Evolutionary conservation across 441 rosid genomes (phyloP), one percentile per base, ranked within the genome.

Genomic region (Geranium incanum): DNA sequence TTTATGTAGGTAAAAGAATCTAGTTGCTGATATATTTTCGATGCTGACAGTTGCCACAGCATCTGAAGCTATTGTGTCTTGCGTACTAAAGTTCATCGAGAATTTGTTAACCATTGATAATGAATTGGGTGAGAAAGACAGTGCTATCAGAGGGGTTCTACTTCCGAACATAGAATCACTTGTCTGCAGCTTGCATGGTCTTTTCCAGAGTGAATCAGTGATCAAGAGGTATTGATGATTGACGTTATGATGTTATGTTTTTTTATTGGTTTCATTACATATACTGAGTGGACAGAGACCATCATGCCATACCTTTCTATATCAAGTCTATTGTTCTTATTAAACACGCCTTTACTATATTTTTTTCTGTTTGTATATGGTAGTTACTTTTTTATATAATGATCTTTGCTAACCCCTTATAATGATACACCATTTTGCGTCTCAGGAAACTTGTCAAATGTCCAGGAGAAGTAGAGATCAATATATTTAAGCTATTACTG

Each of bases 11-110:
- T 92, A 87, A 82, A 79, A 73, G 73, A 83, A 82, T 77, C 92
- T 95, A 71, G 84, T 87, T 73, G 85, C 97, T 66, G 95, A 89
- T 78, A 89, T 95, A 78, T 89, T 92, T 79, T 87, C 93, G 36
- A 90, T 96, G 73, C 79, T 96, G 70, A 83, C 85, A 43, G 83
- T 88, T 79, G 69, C 74, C 66, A 83, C 89, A 65, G 98, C 96
- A 73, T 86, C 99, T 33, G 95, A 87, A 76, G 94, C 97, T 71
- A 81, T 96, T 74, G 76, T 82, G 71, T 89, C 83, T 50, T 84
- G 81, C 62, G 89, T 87, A 73, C 83, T 96, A 71, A 84, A 83
- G 83, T 93, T 93, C 76, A 80, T 82, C 69, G 95, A 92, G 85
- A 93, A 93, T 78, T 84, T 96, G 74, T 79, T 96, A 78, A 81